Evolutionary conservation across 2,329 filamentous ascomycete species (phyloP), one percentile per base, ranked within the genome.

Genomic region (Hysterium pulicare): DNA sequence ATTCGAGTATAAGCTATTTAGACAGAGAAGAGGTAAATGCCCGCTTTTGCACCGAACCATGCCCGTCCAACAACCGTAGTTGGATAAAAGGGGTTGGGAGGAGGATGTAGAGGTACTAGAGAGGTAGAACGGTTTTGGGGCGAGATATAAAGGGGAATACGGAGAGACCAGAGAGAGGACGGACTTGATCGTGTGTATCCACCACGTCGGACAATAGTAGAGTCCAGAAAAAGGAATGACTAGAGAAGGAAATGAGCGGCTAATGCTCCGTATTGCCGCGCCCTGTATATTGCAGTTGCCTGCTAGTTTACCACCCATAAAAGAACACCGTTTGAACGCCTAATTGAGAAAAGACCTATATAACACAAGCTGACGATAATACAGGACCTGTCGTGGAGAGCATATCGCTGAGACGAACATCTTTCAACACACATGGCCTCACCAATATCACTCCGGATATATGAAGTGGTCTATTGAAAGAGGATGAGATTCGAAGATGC

Each of bases 401-500:
- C 24, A 23, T 39, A 39, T 38, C 35, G 28, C 26, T 24, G 31
- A 39, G 21, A 39, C 15, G 31, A 17, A 17, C 23, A 39, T 16
- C 37, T 17, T 2, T 10, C 13, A 31, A 17, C 23, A 11, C 5
- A 4, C 34, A n/a, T 13, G 13, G 8, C 20, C 34, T 23, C 13
- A 11, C 8, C 15, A 21, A 37, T 11, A 11, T 3, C 13, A n/a
- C 21, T 22, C 34, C 5, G 8, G 9, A 11, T 15, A n/a, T 11
- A 20, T 11, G 23, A 39, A 39, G 24, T 37, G 8, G 7, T 30
- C 10, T 31, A 39, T 10, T 11, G 34, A 20, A 39, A 55, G 53
- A 51, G 45, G 45, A 44, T 42, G 47, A 45, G 28, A 46, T 46
- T 47, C 49, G 44, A 50, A 46, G 48, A 41, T 33, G 50, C 55